Evolutionary conservation across 2,329 filamentous ascomycete species (phyloP).

Genomic region (Triangularia setosa): DNA sequence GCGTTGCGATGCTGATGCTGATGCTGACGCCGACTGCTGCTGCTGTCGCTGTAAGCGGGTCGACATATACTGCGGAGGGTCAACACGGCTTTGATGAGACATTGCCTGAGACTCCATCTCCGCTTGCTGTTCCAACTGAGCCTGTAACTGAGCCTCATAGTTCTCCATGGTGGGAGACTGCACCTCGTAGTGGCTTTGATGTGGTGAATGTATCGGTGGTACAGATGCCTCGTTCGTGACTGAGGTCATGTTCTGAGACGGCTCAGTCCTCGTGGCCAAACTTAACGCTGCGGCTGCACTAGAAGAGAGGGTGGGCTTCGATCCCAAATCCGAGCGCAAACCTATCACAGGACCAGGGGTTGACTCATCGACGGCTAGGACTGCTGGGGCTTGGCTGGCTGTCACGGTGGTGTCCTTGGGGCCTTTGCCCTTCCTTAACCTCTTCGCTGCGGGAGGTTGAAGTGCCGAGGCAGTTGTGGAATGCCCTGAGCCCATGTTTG

Average conservation of each 20-base stretch:
- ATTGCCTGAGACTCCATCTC: constrained; percentile 21
- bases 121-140: constrained; percentile 26
- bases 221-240: constrained; percentile 14
- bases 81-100: constrained; percentile 16
- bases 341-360: neutral
- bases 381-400: neutral
- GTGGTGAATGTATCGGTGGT: constrained; percentile 21
- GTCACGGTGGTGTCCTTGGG: constrained; percentile 15
- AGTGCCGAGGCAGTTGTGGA: constrained; percentile 13
- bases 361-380: neutral
- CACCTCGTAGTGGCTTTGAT: constrained; percentile 26
- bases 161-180: constrained; percentile 28
- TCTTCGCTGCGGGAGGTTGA: constrained; percentile 33
- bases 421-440: constrained; percentile 36
- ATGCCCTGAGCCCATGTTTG: neutral
- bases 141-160: constrained; percentile 29
- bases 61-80: constrained; percentile 15
- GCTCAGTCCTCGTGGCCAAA: neutral
- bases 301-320: constrained; percentile 11
- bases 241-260: neutral
- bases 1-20: constrained; percentile 22
- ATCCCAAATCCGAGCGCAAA: constrained; percentile 12
- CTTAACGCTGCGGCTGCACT: neutral
- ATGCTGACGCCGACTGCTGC: constrained; percentile 17
- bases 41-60: constrained; percentile 21